phyloP scores from a whole-genome alignment of 1,284 basidiomycete species.

The Cutaneotrichosporon curvatum region DNA sequence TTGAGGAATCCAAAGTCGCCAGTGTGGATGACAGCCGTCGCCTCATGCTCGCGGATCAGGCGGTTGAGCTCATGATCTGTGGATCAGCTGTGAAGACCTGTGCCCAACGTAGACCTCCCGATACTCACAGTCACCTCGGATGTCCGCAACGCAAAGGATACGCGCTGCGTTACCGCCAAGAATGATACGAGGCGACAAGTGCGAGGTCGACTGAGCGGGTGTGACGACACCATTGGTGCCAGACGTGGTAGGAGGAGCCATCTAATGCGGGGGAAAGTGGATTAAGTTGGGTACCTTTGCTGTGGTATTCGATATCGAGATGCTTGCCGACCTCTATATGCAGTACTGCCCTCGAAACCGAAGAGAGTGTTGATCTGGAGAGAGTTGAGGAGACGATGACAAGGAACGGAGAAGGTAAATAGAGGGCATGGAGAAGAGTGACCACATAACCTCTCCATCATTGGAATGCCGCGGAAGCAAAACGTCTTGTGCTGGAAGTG shows the following conservation, averaged over 20 bases:
- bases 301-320: too few species aligned
- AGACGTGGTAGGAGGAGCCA: not conserved
- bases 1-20: slow-evolving; percentile 99
- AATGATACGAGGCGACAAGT: slow-evolving; percentile 29
- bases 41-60: slow-evolving; percentile 78
- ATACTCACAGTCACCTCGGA: slow-evolving; percentile 60
- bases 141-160: slow-evolving; percentile 93
- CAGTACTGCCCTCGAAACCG: too few species aligned
- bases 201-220: slow-evolving; percentile 3
- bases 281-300: too few species aligned
- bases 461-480: too few species aligned
- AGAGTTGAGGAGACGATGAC: too few species aligned
- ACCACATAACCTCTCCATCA: too few species aligned
- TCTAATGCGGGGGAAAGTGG: too few species aligned
- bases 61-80: slow-evolving; percentile 70
- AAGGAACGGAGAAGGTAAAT: too few species aligned
- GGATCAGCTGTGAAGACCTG: slow-evolving; percentile 12
- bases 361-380: too few species aligned
- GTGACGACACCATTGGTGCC: slow-evolving; percentile 16
- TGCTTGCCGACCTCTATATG: too few species aligned
- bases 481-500: too few species aligned
- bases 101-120: not conserved
- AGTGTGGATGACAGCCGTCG: slow-evolving; percentile 93
- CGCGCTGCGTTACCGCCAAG: slow-evolving; percentile 55
- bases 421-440: too few species aligned